A percentile compares a stretch with the other conserved stretches of the same genome.
These are phyloP conservation scores for Neurospora sp. DNA, from an alignment of 495 filamentous ascomycete species.

Conservation along the genomic window DNA sequence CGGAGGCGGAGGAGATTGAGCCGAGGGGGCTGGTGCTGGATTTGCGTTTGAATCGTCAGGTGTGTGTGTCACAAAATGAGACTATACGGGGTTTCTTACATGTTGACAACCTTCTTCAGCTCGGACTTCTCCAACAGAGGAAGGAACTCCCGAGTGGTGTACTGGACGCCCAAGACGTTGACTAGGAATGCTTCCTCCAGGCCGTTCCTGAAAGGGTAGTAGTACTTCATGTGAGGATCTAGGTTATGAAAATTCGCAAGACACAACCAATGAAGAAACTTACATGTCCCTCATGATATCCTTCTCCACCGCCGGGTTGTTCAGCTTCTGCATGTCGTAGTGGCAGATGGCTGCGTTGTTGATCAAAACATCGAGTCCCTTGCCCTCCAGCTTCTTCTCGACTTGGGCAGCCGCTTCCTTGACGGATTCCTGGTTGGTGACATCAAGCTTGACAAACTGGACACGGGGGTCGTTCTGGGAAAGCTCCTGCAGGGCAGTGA, in stretches of 20 bases:
- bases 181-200: constrained; percentile 30
- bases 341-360: constrained; percentile 14
- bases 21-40: constrained; percentile 31
- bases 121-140: constrained; percentile 35
- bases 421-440: constrained; percentile 19
- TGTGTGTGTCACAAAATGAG: not conserved
- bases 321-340: constrained; percentile 2
- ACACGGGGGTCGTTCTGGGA: constrained; percentile 16
- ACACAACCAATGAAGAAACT: not conserved
- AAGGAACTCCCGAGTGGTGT: constrained; percentile 33
- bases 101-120: constrained; percentile 37
- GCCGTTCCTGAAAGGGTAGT: constrained; percentile 13
- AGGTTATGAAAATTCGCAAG: not conserved
- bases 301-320: not conserved
- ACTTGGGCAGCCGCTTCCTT: constrained; percentile 20
- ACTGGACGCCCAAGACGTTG: constrained; percentile 36
- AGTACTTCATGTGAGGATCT: not conserved
- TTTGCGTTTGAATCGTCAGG: not conserved
- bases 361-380: constrained; percentile 29
- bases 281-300: constrained; percentile 10
- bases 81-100: constrained; percentile 10
- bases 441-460: constrained; percentile 21
- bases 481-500: constrained; percentile 20
- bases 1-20: constrained; percentile 26
- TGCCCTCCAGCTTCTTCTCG: constrained; percentile 14